phyloP scores from a whole-genome alignment of 2,329 filamentous ascomycete species.

The Sporothrix globosa region DNA sequence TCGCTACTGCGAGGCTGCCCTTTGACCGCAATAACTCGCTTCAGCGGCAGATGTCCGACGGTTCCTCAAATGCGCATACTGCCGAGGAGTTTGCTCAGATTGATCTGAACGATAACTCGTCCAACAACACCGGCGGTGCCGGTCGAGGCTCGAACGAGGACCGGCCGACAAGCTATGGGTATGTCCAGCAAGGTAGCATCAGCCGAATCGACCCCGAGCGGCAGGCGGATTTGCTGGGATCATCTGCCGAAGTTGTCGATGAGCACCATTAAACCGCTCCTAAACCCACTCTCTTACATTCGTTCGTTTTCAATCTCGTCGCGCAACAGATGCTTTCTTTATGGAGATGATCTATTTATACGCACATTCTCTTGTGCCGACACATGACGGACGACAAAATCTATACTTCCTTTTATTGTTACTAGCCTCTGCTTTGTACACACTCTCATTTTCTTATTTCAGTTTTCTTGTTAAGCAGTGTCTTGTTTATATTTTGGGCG shows the following conservation, averaged over 20 bases:
- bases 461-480: slow-evolving; percentile 4
- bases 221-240: slow-evolving; percentile 54
- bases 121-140: slow-evolving; percentile 1
- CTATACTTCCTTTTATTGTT: slow-evolving; percentile 12
- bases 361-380: background rate
- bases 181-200: slow-evolving; percentile 62
- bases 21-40: slow-evolving; percentile 62
- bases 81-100: slow-evolving; percentile 50
- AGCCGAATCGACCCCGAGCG: slow-evolving; percentile 57
- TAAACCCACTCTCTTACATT: no score
- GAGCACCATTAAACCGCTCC: slow-evolving; percentile 11
- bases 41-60: slow-evolving; percentile 50
- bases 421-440: background rate
- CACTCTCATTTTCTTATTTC: background rate
- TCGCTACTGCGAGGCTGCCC: slow-evolving; percentile 50
- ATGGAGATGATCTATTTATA: background rate
- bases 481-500: background rate
- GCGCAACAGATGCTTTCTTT: background rate
- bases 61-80: slow-evolving; percentile 54
- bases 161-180: slow-evolving; percentile 58
- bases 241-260: slow-evolving; percentile 60
- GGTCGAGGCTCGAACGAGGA: slow-evolving; percentile 45
- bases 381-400: background rate
- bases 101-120: slow-evolving; percentile 43
- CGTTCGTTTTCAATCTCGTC: background rate